Percentiles rank a stretch among this genome's conserved stretches.
phyloP scores from a whole-genome alignment of 1,284 basidiomycete genomes.

The Apiotrichum laibachii region DNA sequence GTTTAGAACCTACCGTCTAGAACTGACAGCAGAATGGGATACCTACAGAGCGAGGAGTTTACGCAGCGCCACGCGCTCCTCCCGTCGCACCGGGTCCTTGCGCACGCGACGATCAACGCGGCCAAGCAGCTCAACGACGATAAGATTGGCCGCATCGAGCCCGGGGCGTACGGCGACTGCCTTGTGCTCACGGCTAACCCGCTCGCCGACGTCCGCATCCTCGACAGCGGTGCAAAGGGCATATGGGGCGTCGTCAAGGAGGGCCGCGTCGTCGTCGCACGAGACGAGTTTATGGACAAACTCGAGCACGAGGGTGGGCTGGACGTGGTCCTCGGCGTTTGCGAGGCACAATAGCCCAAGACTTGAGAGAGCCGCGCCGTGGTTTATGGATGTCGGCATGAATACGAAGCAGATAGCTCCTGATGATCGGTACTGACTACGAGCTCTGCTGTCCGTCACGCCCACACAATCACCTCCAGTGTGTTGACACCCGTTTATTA shows the following conservation, averaged over 20 bases:
- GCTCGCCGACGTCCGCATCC: constrained; percentile 54
- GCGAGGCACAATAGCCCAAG: constrained; percentile 11
- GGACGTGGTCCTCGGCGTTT: constrained; percentile 21
- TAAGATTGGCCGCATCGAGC: constrained; percentile 49
- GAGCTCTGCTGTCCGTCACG: too few relatives aligned
- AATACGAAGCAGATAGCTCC: too few relatives aligned
- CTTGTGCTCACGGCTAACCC: constrained; percentile 55
- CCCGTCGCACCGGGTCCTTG: constrained; percentile 49
- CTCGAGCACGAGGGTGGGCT: constrained; percentile 13
- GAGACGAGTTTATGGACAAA: constrained; percentile 2
- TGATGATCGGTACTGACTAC: too few relatives aligned
- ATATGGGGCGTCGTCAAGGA: constrained; percentile 27
- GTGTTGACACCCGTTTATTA: too few relatives aligned
- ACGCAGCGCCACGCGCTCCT: constrained; percentile 53
- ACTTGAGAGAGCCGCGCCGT: too few relatives aligned
- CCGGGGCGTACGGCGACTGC: constrained; percentile 54
- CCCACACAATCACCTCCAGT: too few relatives aligned
- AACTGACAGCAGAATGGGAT: constrained; percentile 16
- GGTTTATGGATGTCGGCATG: too few relatives aligned
- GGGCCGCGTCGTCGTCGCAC: constrained; percentile 23
- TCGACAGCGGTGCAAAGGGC: constrained; percentile 49
- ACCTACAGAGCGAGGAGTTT: constrained; percentile 44
- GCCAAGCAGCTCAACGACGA: constrained; percentile 51
- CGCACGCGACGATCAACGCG: constrained; percentile 55
- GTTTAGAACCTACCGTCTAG: neutral